phyloP scores from a whole-genome alignment of 2,329 filamentous ascomycete genomes.

The Hirsutella rhossiliensis region DNA sequence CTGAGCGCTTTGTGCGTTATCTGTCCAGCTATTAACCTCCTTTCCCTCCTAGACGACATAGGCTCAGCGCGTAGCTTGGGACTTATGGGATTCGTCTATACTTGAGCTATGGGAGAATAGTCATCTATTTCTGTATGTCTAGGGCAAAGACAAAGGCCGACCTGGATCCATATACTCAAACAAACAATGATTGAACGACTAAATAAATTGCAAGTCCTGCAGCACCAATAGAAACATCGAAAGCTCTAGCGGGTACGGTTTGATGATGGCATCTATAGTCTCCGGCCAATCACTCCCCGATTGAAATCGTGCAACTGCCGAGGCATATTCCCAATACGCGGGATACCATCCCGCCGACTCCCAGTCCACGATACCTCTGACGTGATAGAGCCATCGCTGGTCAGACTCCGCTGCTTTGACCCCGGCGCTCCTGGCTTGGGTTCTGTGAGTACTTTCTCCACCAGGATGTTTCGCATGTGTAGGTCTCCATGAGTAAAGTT shows the following conservation, averaged over 20 bases:
- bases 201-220: background rate
- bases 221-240: slow-evolving; percentile 1
- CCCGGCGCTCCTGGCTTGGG: background rate
- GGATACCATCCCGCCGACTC: slow-evolving; percentile 6
- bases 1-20: too few relatives aligned
- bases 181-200: background rate
- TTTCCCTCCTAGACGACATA: too few relatives aligned
- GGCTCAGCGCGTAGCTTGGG: too few relatives aligned
- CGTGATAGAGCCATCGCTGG: background rate
- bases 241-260: slow-evolving; percentile 4
- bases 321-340: slow-evolving; percentile 6
- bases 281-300: slow-evolving; percentile 4
- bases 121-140: too few relatives aligned
- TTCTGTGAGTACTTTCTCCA: slow-evolving; percentile 1
- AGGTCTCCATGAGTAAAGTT: slow-evolving; percentile 6
- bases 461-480: slow-evolving; percentile 4
- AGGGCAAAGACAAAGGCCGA: background rate
- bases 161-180: background rate
- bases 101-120: too few relatives aligned
- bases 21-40: too few relatives aligned
- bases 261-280: slow-evolving; percentile 1
- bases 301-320: slow-evolving; percentile 2
- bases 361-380: slow-evolving; percentile 5
- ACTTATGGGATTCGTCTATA: too few relatives aligned
- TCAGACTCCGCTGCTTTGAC: background rate